Percentiles rank a stretch among this genome's conserved stretches.
phyloP scores from a whole-genome alignment of 441 rosid species.

The Monsonia emarginata region DNA sequence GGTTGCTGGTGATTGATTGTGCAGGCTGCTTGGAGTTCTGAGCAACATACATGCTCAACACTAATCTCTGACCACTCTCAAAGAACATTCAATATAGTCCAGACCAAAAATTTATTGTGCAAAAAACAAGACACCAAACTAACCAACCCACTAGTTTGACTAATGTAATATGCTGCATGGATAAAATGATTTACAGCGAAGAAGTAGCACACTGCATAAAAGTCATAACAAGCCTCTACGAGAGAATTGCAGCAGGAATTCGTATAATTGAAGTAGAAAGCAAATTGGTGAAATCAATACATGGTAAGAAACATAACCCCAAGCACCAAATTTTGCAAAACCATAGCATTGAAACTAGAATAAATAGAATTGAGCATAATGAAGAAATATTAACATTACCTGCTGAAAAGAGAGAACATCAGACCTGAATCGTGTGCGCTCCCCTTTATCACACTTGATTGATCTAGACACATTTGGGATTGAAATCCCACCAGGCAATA shows the following conservation, averaged over 20 bases:
- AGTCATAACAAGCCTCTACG: neutral
- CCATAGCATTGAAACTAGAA: neutral
- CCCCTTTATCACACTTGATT: constrained; percentile 84
- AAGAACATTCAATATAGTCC: neutral
- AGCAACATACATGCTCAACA: neutral
- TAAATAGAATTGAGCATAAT: neutral
- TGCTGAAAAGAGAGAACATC: constrained; percentile 84
- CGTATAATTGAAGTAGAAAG: neutral
- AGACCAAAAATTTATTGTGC: neutral
- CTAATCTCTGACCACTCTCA: neutral
- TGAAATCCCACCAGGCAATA: constrained; percentile 73
- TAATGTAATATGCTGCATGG: neutral
- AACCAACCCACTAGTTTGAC: neutral
- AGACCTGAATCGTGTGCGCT: constrained; percentile 61
- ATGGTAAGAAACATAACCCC: neutral
- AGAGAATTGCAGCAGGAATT: neutral
- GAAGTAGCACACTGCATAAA: neutral
- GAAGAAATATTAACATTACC: constrained; percentile 30
- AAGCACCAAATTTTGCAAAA: neutral
- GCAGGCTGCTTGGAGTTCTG: neutral
- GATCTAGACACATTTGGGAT: constrained; percentile 66
- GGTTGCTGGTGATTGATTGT: neutral
- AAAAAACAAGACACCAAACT: neutral
- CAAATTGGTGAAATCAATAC: neutral
- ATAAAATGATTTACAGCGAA: neutral